Conservation (phyloP, 352 stramenopile species). For the Pythium oligandrum region DNA sequence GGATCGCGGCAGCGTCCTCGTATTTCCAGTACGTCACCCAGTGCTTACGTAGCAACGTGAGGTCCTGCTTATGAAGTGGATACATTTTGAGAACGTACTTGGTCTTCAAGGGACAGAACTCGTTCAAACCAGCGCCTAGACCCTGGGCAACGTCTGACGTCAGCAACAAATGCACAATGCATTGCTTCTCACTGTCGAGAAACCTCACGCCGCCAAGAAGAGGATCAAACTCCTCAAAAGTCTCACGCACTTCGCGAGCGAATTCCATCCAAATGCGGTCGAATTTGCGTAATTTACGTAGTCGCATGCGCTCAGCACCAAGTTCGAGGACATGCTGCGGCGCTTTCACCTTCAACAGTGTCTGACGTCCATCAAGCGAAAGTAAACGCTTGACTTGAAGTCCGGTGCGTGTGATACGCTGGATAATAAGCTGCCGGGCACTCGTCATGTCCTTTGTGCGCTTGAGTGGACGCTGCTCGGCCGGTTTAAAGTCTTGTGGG, state of each 20-base stretch:
- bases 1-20: not conserved
- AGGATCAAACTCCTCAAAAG: slow-evolving; percentile 64
- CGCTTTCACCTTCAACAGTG: slow-evolving; percentile 72
- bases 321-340: slow-evolving; percentile 60
- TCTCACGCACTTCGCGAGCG: slow-evolving; percentile 54
- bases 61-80: slow-evolving; percentile 83
- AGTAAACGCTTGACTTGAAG: slow-evolving; percentile 70
- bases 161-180: slow-evolving; percentile 65
- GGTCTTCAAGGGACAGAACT: slow-evolving; percentile 52
- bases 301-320: slow-evolving; percentile 53
- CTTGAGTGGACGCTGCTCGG: not conserved
- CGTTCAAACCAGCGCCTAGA: slow-evolving; percentile 62
- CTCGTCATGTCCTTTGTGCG: slow-evolving; percentile 9
- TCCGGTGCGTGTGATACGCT: slow-evolving; percentile 50
- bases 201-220: slow-evolving; percentile 39
- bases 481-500: too few species aligned
- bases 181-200: slow-evolving; percentile 80
- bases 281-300: slow-evolving; percentile 61
- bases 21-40: slow-evolving; percentile 85
- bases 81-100: slow-evolving; percentile 82
- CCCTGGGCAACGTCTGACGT: slow-evolving; percentile 23
- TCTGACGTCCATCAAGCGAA: slow-evolving; percentile 70
- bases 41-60: slow-evolving; percentile 42
- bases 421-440: slow-evolving; percentile 38
- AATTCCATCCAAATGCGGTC: slow-evolving; percentile 83